phyloP scores from a whole-genome alignment of 73 alveolate species.

The Paraurostyla sp. region DNA sequence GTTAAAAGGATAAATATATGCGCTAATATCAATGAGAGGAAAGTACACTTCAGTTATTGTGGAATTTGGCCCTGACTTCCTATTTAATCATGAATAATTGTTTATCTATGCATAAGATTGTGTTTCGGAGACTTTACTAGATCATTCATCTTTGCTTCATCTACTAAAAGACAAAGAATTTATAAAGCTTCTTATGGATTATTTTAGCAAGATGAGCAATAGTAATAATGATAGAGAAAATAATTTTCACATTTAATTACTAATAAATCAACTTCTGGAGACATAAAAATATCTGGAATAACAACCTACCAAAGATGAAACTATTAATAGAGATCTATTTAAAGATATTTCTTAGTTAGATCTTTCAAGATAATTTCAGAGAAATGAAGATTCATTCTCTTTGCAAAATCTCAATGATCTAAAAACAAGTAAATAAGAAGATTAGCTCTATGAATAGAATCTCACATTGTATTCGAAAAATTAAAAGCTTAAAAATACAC shows the following conservation, averaged over 20 bases:
- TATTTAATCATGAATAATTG: slow-evolving; percentile 13
- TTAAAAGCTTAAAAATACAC: background rate
- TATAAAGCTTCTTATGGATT: background rate
- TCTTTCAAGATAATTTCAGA: background rate
- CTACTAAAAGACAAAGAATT: background rate
- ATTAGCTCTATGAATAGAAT: background rate
- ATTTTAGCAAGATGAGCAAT: background rate
- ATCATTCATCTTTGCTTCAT: background rate
- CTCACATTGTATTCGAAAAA: background rate
- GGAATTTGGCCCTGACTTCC: slow-evolving; percentile 18
- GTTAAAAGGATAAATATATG: slow-evolving; percentile 40
- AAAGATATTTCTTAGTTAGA: background rate
- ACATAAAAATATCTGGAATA: background rate
- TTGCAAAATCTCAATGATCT: background rate
- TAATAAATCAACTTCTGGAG: background rate
- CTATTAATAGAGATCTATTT: background rate
- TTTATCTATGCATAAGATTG: background rate
- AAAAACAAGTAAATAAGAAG: background rate
- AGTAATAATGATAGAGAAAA: background rate
- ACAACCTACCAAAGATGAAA: background rate
- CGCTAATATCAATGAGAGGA: slow-evolving; percentile 56
- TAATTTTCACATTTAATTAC: background rate
- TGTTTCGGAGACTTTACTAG: background rate
- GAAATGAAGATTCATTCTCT: background rate
- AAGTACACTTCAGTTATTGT: slow-evolving; percentile 31